A percentile compares a stretch with the other conserved stretches of the same genome.
phyloP scores from a whole-genome alignment of 2,329 filamentous ascomycete species.

The Biscogniauxia marginata region DNA sequence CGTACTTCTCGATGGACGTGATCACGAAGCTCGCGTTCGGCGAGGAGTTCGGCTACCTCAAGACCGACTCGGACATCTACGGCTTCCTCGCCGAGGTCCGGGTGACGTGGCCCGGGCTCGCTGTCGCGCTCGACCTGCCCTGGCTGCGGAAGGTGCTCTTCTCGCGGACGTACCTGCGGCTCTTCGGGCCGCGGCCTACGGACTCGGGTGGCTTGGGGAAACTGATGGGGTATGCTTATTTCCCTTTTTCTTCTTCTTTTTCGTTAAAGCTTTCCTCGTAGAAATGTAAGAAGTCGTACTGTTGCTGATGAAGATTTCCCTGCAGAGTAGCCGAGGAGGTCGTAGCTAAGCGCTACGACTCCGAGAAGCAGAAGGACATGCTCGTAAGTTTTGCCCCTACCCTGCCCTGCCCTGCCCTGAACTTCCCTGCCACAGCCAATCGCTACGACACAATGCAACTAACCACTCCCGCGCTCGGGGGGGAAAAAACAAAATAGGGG shows the following conservation, averaged over 20 bases:
- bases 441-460: neutral
- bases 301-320: too few species aligned
- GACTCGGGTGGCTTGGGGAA: constrained; percentile 16
- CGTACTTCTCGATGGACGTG: constrained; percentile 23
- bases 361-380: constrained; percentile 12
- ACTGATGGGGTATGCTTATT: constrained; percentile 24
- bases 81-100: constrained; percentile 15
- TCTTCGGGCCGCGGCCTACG: constrained; percentile 21
- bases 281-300: too few species aligned
- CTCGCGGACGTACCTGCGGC: constrained; percentile 12
- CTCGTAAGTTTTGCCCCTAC: constrained; percentile 12
- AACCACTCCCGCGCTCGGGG: neutral
- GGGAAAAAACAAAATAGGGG: too few species aligned
- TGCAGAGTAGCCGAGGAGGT: constrained; percentile 14
- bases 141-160: constrained; percentile 18
- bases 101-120: constrained; percentile 4
- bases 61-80: constrained; percentile 17
- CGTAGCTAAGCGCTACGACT: constrained; percentile 14
- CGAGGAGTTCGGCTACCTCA: constrained; percentile 24
- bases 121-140: constrained; percentile 18
- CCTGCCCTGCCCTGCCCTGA: neutral
- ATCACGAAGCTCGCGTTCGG: constrained; percentile 25
- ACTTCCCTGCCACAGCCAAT: too few species aligned
- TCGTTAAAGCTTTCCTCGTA: too few species aligned
- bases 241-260: neutral